These are phyloP conservation scores for Auricularia heimuer DNA, from an alignment of 768 basidiomycete genomes.

Conservation along the genomic window DNA sequence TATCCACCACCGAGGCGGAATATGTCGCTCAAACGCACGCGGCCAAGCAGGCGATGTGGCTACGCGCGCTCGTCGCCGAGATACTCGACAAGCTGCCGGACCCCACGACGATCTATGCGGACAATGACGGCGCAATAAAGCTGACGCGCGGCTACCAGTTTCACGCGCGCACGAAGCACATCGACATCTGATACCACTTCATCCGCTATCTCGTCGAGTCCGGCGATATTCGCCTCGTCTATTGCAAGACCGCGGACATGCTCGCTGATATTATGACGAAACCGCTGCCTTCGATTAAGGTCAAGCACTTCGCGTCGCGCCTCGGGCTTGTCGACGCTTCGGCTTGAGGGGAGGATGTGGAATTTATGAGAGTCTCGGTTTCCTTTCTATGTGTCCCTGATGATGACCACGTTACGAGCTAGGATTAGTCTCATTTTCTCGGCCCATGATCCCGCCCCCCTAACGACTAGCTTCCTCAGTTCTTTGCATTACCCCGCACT, in stretches of 20 bases:
- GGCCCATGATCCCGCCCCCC: no score
- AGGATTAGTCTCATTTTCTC: no score
- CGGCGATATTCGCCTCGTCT: slow-evolving; percentile 16
- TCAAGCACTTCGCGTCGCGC: background rate
- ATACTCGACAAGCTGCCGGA: background rate
- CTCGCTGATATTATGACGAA: slow-evolving; percentile 35
- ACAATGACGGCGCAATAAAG: slow-evolving; percentile 18
- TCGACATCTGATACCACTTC: slow-evolving; percentile 13
- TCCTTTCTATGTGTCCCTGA: no score
- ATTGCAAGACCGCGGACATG: slow-evolving; percentile 25
- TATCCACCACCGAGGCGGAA: slow-evolving; percentile 30
- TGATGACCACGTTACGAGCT: no score
- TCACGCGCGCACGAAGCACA: background rate
- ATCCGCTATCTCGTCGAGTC: slow-evolving; percentile 12
- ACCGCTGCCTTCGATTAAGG: slow-evolving; percentile 12
- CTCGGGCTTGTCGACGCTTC: background rate
- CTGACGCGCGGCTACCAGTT: slow-evolving; percentile 11
- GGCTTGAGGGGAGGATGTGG: slow-evolving; percentile 9
- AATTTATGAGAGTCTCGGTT: no score
- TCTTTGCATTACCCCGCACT: no score
- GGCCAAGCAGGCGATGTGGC: slow-evolving; percentile 16
- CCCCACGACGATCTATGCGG: slow-evolving; percentile 7
- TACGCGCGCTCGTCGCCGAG: slow-evolving; percentile 1
- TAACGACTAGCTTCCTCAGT: no score
- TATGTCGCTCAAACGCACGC: slow-evolving; percentile 26